Conservation (phyloP, 2,329 filamentous ascomycete genomes). For the Neopestalotiopsis sp. region DNA sequence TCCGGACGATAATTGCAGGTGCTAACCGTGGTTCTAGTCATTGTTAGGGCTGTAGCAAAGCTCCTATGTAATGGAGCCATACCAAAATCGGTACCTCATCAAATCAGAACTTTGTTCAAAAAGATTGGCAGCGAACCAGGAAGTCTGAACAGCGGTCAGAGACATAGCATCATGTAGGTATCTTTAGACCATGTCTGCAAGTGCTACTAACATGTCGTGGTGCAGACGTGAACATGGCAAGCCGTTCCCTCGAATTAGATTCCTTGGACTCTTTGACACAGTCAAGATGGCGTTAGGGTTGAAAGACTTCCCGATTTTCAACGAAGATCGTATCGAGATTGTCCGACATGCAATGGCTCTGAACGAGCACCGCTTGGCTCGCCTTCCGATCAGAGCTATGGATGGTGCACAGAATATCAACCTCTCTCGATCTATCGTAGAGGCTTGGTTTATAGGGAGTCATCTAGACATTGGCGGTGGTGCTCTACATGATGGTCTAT, state of each 20-base stretch:
- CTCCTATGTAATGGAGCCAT: background rate
- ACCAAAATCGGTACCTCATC: background rate
- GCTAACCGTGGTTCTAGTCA: background rate
- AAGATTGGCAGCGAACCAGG: background rate
- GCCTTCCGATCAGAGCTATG: background rate
- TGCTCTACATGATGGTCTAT: background rate
- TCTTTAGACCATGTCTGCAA: background rate
- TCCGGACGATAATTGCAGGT: background rate
- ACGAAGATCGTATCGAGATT: background rate
- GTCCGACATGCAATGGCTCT: constrained; percentile 2
- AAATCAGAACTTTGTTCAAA: background rate
- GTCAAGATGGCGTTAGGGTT: background rate
- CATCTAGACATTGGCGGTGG: constrained; percentile 3
- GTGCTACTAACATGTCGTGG: background rate
- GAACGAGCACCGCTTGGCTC: background rate
- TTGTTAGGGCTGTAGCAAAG: background rate
- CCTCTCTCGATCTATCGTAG: background rate
- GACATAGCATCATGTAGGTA: background rate
- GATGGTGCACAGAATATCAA: background rate
- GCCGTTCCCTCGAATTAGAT: background rate
- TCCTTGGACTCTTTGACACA: background rate
- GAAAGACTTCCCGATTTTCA: background rate
- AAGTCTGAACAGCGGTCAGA: background rate
- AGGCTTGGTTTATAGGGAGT: constrained; percentile 1
- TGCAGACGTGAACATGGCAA: background rate